Evolutionary conservation across 306 rosid species (phyloP).

Genomic region (Oxytropis ochrocephala): DNA sequence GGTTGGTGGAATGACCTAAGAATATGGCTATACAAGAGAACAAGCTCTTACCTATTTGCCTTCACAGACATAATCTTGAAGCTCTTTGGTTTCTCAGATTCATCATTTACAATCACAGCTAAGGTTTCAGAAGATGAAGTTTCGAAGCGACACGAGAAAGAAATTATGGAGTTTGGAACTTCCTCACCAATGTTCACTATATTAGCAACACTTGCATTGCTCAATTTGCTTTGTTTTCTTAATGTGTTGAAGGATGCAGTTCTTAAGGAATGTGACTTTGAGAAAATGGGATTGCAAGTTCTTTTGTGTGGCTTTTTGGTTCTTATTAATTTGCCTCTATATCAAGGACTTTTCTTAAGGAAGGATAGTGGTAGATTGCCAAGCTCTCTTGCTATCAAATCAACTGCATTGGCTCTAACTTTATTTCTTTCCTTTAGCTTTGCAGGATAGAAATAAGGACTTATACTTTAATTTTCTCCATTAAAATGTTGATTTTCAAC

Average conservation of each 20-base stretch:
- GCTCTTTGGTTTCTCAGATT: conserved; percentile 36
- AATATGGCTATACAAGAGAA: conserved; percentile 77
- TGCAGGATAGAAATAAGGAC: not conserved
- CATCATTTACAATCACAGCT: conserved; percentile 52
- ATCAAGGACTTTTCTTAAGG: conserved; percentile 66
- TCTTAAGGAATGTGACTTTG: conserved; percentile 16
- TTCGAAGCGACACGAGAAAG: conserved; percentile 46
- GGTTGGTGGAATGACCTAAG: conserved; percentile 91
- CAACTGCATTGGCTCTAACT: conserved; percentile 23
- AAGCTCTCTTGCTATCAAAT: conserved; percentile 40
- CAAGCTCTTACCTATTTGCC: conserved; percentile 61
- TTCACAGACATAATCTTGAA: conserved; percentile 44
- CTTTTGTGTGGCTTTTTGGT: conserved; percentile 48
- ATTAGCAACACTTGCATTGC: conserved; percentile 51
- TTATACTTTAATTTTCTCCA: not conserved
- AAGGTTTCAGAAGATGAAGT: conserved; percentile 64
- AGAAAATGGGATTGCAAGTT: conserved; percentile 50
- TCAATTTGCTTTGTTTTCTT: conserved; percentile 56
- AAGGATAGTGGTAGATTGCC: conserved; percentile 69
- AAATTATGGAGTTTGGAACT: conserved; percentile 75
- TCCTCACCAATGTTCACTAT: conserved; percentile 65
- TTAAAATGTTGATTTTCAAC: not conserved
- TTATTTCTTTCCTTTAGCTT: not conserved
- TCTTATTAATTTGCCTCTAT: conserved; percentile 61
- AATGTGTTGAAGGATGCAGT: conserved; percentile 29